These are phyloP conservation scores for Cutaneotrichosporon sp. DNA, from an alignment of 1,284 basidiomycete genomes.

Conservation along the genomic window DNA sequence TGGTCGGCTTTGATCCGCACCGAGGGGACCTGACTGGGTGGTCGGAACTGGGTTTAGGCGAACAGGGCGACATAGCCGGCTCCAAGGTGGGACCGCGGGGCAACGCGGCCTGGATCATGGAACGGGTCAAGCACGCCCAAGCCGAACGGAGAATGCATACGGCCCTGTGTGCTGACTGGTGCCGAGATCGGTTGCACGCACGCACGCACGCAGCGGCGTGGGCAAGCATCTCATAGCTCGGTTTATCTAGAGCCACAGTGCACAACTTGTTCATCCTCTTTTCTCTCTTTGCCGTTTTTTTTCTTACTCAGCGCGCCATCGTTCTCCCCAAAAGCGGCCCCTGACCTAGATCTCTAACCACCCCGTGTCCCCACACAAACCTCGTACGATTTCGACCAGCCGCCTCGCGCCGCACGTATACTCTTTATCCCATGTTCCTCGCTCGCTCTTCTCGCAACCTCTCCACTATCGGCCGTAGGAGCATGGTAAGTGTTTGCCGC, in stretches of 20 bases:
- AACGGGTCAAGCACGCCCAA: background rate
- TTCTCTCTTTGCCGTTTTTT: background rate
- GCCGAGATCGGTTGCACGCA: background rate
- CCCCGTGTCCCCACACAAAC: background rate
- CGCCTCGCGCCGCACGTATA: background rate
- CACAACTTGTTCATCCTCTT: background rate
- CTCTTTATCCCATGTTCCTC: constrained; percentile 12
- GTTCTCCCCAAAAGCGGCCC: background rate
- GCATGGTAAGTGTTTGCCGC: constrained; percentile 16
- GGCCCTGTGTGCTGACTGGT: background rate
- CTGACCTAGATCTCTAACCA: background rate
- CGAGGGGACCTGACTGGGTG: too few relatives aligned
- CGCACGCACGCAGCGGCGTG: too few relatives aligned
- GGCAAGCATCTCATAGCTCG: too few relatives aligned
- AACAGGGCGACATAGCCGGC: background rate
- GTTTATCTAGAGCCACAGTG: background rate
- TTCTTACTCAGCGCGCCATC: background rate
- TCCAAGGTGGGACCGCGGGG: background rate
- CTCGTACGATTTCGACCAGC: constrained; percentile 3
- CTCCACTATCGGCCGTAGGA: constrained; percentile 16
- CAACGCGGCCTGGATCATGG: too few relatives aligned
- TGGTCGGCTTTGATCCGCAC: constrained; percentile 5
- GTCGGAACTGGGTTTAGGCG: constrained; percentile 6
- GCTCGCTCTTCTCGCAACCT: constrained; percentile 16
- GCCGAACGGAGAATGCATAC: background rate